phyloP scores from a whole-genome alignment of 495 filamentous ascomycete genomes.

The Paragyromitra xinjiangensis region DNA sequence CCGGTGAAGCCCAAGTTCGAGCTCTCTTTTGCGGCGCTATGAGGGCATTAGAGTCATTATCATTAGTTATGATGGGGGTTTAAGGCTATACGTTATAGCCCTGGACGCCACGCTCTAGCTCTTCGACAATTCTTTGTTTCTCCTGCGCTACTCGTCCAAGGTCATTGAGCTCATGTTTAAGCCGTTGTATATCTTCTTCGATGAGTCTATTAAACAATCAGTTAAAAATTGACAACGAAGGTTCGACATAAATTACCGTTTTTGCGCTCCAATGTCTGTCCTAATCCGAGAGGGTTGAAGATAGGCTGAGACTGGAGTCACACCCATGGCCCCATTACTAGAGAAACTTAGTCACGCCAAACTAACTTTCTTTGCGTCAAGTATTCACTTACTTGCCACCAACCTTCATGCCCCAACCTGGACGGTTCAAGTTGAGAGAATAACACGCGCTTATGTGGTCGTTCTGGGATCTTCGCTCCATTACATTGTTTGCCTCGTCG shows the following conservation, averaged over 20 bases:
- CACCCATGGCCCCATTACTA: conserved; percentile 65
- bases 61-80: conserved; percentile 39
- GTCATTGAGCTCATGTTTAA: conserved; percentile 51
- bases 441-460: conserved; percentile 78
- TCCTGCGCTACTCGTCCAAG: conserved; percentile 44
- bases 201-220: conserved; percentile 58
- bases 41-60: conserved; percentile 59
- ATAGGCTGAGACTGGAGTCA: conserved; percentile 65
- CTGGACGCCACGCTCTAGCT: conserved; percentile 32
- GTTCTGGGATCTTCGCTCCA: conserved; percentile 70
- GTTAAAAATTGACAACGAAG: conserved; percentile 42
- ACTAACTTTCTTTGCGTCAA: conserved; percentile 6
- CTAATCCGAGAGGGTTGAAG: conserved; percentile 71
- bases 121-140: conserved; percentile 41
- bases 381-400: conserved; percentile 51
- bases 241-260: conserved; percentile 63
- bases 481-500: conserved; percentile 70
- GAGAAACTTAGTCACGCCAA: conserved; percentile 58
- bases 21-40: conserved; percentile 61
- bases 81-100: conserved; percentile 30
- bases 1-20: conserved; percentile 67
- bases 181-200: conserved; percentile 60
- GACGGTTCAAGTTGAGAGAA: conserved; percentile 66
- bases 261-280: conserved; percentile 75
- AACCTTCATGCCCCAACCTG: conserved; percentile 68